Percentiles rank a stretch among this genome's conserved stretches.
These are phyloP conservation scores for Kwoniella europaea DNA, from an alignment of 768 basidiomycete genomes.

Conservation along the genomic window DNA sequence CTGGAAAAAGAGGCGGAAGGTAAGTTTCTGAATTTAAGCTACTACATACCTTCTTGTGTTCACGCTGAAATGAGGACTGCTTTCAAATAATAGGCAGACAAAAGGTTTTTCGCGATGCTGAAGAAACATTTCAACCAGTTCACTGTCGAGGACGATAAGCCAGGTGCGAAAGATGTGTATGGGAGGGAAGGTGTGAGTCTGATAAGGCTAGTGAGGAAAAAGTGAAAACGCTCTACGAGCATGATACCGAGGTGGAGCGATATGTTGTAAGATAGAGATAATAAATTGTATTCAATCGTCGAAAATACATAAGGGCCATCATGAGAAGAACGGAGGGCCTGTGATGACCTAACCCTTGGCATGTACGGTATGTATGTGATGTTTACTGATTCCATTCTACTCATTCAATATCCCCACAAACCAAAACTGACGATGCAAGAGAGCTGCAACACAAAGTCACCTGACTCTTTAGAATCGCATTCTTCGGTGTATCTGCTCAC, in stretches of 20 bases:
- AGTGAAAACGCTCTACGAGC: slow-evolving; percentile 5
- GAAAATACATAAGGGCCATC: not conserved
- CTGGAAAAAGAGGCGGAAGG: slow-evolving; percentile 92
- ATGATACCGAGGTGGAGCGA: not conserved
- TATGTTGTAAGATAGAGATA: not conserved
- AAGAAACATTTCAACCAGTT: slow-evolving; percentile 72
- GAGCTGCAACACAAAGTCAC: too few relatives aligned
- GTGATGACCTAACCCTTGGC: too few relatives aligned
- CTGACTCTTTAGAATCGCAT: too few relatives aligned
- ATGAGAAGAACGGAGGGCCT: too few relatives aligned
- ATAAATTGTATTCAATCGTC: not conserved
- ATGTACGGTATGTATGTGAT: too few relatives aligned
- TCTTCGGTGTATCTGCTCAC: too few relatives aligned
- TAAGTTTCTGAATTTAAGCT: slow-evolving; percentile 40
- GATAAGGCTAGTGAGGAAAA: slow-evolving; percentile 40
- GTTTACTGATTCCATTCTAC: too few relatives aligned
- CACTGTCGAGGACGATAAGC: slow-evolving; percentile 47
- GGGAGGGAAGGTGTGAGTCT: slow-evolving; percentile 52
- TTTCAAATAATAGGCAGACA: slow-evolving; percentile 70
- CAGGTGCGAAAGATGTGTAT: slow-evolving; percentile 52
- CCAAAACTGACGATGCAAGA: too few relatives aligned
- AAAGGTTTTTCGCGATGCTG: slow-evolving; percentile 78
- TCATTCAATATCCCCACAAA: too few relatives aligned
- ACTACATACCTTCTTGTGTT: too few relatives aligned
- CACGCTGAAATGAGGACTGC: not conserved